A percentile compares a stretch with the other conserved stretches of the same genome.
phyloP scores from a whole-genome alignment of 2,329 filamentous ascomycete species.

The Neopestalotiopsis rosae region DNA sequence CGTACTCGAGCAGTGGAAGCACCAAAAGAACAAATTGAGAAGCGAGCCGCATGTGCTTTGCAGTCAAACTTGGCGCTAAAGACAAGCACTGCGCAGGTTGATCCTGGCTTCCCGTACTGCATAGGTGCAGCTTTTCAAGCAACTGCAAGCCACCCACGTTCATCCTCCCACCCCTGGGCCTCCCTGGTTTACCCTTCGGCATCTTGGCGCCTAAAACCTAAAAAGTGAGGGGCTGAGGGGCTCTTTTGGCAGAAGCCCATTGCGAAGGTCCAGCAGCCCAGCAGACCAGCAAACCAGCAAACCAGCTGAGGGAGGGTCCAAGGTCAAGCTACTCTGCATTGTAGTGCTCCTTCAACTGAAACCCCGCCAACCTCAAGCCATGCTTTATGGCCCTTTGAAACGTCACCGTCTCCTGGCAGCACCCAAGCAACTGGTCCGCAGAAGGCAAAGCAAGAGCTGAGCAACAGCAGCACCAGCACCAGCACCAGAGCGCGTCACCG shows the following conservation, averaged over 20 bases:
- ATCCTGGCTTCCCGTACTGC: not conserved
- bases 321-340: not conserved
- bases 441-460: not conserved
- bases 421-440: not conserved
- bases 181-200: not conserved
- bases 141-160: not conserved
- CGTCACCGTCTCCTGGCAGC: slow-evolving; percentile 7
- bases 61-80: too few relatives aligned
- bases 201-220: slow-evolving; percentile 3
- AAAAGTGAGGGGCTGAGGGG: slow-evolving; percentile 6
- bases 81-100: not conserved
- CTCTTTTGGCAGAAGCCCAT: not conserved
- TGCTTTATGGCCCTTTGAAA: slow-evolving; percentile 8
- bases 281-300: too few relatives aligned
- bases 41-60: not conserved
- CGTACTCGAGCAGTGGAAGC: not conserved
- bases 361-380: slow-evolving; percentile 14
- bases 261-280: not conserved
- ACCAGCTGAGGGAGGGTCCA: too few relatives aligned
- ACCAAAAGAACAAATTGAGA: not conserved
- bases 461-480: too few relatives aligned
- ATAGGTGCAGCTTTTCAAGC: not conserved
- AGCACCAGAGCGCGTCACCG: not conserved
- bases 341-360: slow-evolving; percentile 12
- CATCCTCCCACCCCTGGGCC: not conserved